Conservation (phyloP, 768 basidiomycete genomes). For the Russula virescens region DNA sequence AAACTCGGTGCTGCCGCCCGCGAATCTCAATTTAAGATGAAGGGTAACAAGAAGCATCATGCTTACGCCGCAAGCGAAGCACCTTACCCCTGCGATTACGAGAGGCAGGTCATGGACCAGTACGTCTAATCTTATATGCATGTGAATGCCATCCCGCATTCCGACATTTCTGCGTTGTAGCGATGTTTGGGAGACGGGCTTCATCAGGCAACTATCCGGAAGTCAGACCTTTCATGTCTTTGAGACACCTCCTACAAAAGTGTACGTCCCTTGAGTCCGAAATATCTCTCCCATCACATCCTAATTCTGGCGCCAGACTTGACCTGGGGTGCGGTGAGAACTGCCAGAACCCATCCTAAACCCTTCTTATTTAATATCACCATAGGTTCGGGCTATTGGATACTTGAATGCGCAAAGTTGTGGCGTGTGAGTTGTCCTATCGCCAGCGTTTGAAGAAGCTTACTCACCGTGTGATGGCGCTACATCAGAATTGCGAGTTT, state of each 20-base stretch:
- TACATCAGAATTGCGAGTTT: constrained; percentile 48
- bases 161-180: constrained; percentile 32
- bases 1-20: constrained; percentile 47
- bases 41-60: constrained; percentile 51
- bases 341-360: constrained; percentile 3
- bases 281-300: constrained; percentile 1
- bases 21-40: constrained; percentile 51
- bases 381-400: constrained; percentile 69
- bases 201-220: constrained; percentile 47
- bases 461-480: background rate
- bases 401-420: constrained; percentile 52
- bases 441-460: background rate
- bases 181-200: constrained; percentile 63
- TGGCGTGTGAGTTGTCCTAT: constrained; percentile 47
- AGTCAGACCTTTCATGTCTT: constrained; percentile 65
- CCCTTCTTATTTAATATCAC: background rate
- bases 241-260: constrained; percentile 51
- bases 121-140: constrained; percentile 37
- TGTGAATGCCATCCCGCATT: constrained; percentile 6
- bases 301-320: constrained; percentile 36
- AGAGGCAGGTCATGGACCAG: constrained; percentile 58
- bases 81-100: constrained; percentile 67
- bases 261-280: constrained; percentile 38
- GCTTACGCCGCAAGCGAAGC: constrained; percentile 44
- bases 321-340: constrained; percentile 67